phyloP scores from a whole-genome alignment of 2,329 filamentous ascomycete genomes.

The Arachnopeziza araneosa region DNA sequence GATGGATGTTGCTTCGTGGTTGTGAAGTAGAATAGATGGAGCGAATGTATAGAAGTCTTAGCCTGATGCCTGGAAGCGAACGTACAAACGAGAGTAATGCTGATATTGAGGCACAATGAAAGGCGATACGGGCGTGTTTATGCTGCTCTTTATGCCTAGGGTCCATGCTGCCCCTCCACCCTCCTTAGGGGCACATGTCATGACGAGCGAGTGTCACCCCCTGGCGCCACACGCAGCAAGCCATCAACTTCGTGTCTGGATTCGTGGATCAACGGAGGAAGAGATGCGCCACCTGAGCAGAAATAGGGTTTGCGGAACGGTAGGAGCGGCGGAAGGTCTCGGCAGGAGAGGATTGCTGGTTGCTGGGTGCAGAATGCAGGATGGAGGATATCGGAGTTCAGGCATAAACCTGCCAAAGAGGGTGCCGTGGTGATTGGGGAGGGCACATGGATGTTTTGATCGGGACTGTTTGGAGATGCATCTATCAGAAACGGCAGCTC shows the following conservation, averaged over 20 bases:
- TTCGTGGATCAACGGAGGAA: neutral
- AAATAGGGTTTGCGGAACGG: neutral
- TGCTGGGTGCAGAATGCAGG: neutral
- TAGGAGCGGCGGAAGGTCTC: neutral
- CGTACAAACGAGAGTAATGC: neutral
- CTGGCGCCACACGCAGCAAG: neutral
- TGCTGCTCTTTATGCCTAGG: neutral
- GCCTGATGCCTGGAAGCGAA: neutral
- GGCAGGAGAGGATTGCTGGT: neutral
- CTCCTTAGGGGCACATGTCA: neutral
- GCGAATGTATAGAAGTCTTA: neutral
- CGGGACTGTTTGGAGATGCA: too few species aligned
- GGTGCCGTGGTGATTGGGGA: neutral
- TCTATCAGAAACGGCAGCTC: too few species aligned
- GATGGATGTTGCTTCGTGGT: neutral
- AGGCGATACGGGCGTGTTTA: neutral
- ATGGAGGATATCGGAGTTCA: neutral
- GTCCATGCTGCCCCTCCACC: neutral
- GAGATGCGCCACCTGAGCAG: neutral
- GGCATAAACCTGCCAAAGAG: neutral
- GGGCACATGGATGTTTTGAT: too few species aligned
- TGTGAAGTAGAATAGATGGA: neutral
- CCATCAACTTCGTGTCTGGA: neutral
- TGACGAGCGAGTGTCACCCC: neutral
- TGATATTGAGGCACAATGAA: neutral